Evolutionary conservation across 1,139 yeast genomes (phyloP).

Genomic region (Hyphopichia buzzinii): DNA sequence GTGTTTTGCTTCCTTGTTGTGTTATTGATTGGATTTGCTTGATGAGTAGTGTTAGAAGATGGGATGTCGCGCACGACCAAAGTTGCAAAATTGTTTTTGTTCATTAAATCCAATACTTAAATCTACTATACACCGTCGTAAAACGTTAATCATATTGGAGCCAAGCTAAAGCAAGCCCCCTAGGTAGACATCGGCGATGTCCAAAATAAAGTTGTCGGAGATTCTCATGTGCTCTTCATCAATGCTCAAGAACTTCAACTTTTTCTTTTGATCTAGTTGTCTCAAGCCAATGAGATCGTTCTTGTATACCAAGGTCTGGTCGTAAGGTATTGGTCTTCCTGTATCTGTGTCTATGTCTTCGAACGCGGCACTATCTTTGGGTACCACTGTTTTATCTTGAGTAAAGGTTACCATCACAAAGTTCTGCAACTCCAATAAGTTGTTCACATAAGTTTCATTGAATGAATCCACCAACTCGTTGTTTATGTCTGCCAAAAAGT

Average conservation of each 20-base stretch:
- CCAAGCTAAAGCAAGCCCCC: slow-evolving; percentile 12
- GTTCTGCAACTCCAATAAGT: slow-evolving; percentile 43
- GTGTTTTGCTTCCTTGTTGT: too few relatives aligned
- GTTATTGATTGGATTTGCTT: too few relatives aligned
- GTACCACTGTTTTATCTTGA: slow-evolving; percentile 66
- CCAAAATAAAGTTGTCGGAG: slow-evolving; percentile 44
- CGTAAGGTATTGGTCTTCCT: slow-evolving; percentile 45
- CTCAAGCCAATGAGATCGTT: slow-evolving; percentile 62
- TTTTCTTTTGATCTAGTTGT: slow-evolving; percentile 37
- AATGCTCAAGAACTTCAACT: slow-evolving; percentile 48
- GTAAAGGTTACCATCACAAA: slow-evolving; percentile 61
- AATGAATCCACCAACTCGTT: slow-evolving; percentile 47
- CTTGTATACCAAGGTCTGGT: slow-evolving; percentile 47
- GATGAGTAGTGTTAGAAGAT: too few relatives aligned
- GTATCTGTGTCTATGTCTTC: slow-evolving; percentile 49
- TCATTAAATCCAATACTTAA: too few relatives aligned
- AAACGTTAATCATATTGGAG: neutral
- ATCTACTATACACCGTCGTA: neutral
- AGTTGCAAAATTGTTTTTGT: neutral
- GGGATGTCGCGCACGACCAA: too few relatives aligned
- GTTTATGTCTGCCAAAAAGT: slow-evolving; percentile 62
- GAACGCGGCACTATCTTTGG: slow-evolving; percentile 71
- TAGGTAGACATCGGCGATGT: slow-evolving; percentile 35
- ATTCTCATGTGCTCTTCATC: slow-evolving; percentile 71
- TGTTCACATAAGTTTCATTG: slow-evolving; percentile 36